Percentiles rank a stretch among this genome's conserved stretches.
Conservation (phyloP, 2,329 filamentous ascomycete genomes). For the Fusarium subtropicale region DNA sequence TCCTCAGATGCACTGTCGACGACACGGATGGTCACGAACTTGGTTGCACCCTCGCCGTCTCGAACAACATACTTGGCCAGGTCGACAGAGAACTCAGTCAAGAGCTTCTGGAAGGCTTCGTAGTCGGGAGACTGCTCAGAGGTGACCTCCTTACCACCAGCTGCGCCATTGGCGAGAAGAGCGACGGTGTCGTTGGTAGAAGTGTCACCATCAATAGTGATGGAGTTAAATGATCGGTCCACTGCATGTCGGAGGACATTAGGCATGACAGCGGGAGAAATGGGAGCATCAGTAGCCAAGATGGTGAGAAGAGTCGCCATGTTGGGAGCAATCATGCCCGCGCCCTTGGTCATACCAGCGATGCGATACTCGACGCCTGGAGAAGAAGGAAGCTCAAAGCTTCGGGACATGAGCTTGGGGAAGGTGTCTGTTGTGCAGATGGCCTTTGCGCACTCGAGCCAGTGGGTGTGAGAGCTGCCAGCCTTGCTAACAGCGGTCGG, state of each 20-base stretch:
- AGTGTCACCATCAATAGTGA: conserved; percentile 96
- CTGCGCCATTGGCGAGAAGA: conserved; percentile 94
- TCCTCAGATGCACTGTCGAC: conserved; percentile 75
- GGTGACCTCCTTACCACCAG: conserved; percentile 74
- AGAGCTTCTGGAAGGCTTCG: conserved; percentile 73
- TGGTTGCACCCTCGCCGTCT: conserved; percentile 96
- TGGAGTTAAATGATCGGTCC: conserved; percentile 92
- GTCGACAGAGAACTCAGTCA: conserved; percentile 83
- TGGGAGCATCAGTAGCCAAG: conserved; percentile 89
- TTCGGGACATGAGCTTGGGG: conserved; percentile 89
- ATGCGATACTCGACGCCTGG: conserved; percentile 81
- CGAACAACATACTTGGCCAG: conserved; percentile 93
- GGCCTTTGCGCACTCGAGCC: conserved; percentile 86
- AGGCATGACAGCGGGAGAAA: conserved; percentile 75
- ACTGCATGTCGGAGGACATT: conserved; percentile 78
- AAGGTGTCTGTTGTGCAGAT: conserved; percentile 99
- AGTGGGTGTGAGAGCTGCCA: conserved; percentile 82
- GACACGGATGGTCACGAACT: conserved; percentile 94
- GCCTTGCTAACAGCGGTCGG: conserved; percentile 79
- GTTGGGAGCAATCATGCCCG: conserved; percentile 99
- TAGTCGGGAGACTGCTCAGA: conserved; percentile 71
- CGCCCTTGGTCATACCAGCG: conserved; percentile 96
- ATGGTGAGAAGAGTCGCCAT: conserved; percentile 96
- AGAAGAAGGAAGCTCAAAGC: conserved; percentile 86
- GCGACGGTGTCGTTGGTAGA: conserved; percentile 97